These are phyloP conservation scores for Copromyces sp. DNA, from an alignment of 495 filamentous ascomycete species.

Conservation along the genomic window DNA sequence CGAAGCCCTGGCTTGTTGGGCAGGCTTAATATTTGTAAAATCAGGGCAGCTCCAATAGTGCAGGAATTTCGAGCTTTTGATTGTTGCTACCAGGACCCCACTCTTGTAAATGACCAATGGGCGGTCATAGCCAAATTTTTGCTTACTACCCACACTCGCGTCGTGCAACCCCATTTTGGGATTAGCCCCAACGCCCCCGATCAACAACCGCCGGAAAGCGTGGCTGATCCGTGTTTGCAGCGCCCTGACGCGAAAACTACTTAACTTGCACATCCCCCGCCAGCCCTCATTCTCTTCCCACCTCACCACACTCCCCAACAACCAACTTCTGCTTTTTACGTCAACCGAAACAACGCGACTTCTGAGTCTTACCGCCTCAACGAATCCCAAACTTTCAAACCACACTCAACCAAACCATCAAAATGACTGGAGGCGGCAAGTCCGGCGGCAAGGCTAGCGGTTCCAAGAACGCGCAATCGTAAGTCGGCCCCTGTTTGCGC, in stretches of 20 bases:
- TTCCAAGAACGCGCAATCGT: slow-evolving; percentile 97
- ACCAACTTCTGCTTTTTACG: slow-evolving; percentile 21
- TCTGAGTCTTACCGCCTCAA: slow-evolving; percentile 17
- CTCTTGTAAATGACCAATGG: background rate
- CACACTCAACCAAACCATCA: slow-evolving; percentile 43
- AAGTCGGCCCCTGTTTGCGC: slow-evolving; percentile 31
- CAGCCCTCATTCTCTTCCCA: slow-evolving; percentile 25
- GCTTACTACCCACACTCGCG: slow-evolving; percentile 6
- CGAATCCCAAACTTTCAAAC: slow-evolving; percentile 11
- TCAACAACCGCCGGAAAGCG: slow-evolving; percentile 20
- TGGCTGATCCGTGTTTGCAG: slow-evolving; percentile 37
- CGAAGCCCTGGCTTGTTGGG: background rate
- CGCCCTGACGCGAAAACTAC: slow-evolving; percentile 42
- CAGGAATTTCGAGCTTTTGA: background rate
- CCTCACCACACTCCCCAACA: slow-evolving; percentile 27
- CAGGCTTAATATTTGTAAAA: slow-evolving; percentile 14
- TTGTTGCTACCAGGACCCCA: background rate
- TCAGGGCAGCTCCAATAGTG: slow-evolving; percentile 9
- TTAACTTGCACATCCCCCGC: slow-evolving; percentile 40
- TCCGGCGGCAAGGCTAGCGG: slow-evolving; percentile 97
- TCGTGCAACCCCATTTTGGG: slow-evolving; percentile 19
- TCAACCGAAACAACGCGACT: slow-evolving; percentile 10
- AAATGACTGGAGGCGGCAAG: slow-evolving; percentile 97
- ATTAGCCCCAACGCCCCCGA: slow-evolving; percentile 30
- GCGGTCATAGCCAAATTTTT: background rate